phyloP scores from a whole-genome alignment of 495 filamentous ascomycete species.

The Venustampulla echinocandica region DNA sequence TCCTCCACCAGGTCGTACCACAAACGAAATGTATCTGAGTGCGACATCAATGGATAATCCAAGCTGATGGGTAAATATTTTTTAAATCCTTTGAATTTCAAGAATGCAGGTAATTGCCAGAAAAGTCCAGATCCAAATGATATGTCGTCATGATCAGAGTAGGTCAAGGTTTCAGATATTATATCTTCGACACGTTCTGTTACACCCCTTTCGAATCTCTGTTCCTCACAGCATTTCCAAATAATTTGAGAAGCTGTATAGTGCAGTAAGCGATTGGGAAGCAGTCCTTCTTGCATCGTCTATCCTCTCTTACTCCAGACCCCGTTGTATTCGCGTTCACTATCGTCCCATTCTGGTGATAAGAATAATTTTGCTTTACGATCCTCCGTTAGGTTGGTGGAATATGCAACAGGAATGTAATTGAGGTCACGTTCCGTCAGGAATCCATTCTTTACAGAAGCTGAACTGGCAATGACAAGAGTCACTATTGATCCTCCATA shows the following conservation, averaged over 20 bases:
- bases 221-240: conserved; percentile 17
- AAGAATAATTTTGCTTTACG: conserved; percentile 13
- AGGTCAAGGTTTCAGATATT: conserved; percentile 12
- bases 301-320: conserved; percentile 20
- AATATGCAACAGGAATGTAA: conserved; percentile 10
- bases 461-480: conserved; percentile 18
- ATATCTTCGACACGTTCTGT: conserved; percentile 13
- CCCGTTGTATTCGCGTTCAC: conserved; percentile 9
- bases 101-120: conserved; percentile 10
- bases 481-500: conserved; percentile 25
- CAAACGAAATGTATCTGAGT: conserved; percentile 12
- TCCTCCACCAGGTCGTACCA: conserved; percentile 17
- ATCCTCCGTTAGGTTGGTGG: conserved; percentile 8
- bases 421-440: conserved; percentile 11
- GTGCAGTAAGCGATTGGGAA: conserved; percentile 20
- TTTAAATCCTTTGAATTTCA: conserved; percentile 15
- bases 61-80: conserved; percentile 12
- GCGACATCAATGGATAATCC: conserved; percentile 14
- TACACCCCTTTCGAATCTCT: conserved; percentile 19
- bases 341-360: conserved; percentile 15
- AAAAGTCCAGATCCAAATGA: conserved; percentile 15
- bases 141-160: conserved; percentile 11
- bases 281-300: conserved; percentile 23
- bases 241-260: conserved; percentile 20
- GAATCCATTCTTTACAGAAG: conserved; percentile 15